These are phyloP conservation scores for Lipomyces yamadae DNA, from an alignment of 805 yeast species.

Conservation along the genomic window DNA sequence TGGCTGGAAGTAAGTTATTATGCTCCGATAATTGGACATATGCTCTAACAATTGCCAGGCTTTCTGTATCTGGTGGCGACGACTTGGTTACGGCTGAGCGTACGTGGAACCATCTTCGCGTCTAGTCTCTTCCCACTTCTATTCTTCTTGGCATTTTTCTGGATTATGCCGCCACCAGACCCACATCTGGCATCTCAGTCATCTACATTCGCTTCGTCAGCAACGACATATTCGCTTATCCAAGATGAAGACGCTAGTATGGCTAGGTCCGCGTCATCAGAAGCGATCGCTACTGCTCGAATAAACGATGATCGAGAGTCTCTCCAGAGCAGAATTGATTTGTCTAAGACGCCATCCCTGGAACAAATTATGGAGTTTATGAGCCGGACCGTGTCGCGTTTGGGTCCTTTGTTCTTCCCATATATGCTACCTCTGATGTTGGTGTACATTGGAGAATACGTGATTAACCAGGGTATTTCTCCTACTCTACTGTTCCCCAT, in stretches of 20 bases:
- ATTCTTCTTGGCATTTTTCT: conserved; percentile 42
- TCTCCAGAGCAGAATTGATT: conserved; percentile 15
- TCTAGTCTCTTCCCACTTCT: conserved; percentile 54
- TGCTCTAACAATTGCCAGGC: conserved; percentile 5
- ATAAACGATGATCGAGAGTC: conserved; percentile 16
- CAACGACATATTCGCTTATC: conserved; percentile 18
- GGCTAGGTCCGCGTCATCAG: background rate
- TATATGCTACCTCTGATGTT: conserved; percentile 83
- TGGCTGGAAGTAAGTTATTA: conserved; percentile 63
- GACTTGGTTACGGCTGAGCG: conserved; percentile 63
- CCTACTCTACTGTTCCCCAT: conserved; percentile 86
- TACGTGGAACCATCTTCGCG: conserved; percentile 58
- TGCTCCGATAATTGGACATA: background rate
- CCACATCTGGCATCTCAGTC: conserved; percentile 30
- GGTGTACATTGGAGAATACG: conserved; percentile 85
- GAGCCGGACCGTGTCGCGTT: conserved; percentile 38
- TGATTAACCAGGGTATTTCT: conserved; percentile 88
- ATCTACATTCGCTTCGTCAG: conserved; percentile 15
- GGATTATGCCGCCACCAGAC: conserved; percentile 44
- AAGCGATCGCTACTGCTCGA: background rate
- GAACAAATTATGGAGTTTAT: conserved; percentile 20
- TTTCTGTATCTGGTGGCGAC: conserved; percentile 73
- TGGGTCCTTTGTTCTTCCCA: conserved; percentile 44
- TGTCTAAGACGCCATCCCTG: conserved; percentile 15
- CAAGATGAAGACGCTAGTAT: conserved; percentile 9